Evolutionary conservation across 129 eudicot species (phyloP), one percentile per base, ranked within the genome.

Genomic region (Lactuca saligna): DNA sequence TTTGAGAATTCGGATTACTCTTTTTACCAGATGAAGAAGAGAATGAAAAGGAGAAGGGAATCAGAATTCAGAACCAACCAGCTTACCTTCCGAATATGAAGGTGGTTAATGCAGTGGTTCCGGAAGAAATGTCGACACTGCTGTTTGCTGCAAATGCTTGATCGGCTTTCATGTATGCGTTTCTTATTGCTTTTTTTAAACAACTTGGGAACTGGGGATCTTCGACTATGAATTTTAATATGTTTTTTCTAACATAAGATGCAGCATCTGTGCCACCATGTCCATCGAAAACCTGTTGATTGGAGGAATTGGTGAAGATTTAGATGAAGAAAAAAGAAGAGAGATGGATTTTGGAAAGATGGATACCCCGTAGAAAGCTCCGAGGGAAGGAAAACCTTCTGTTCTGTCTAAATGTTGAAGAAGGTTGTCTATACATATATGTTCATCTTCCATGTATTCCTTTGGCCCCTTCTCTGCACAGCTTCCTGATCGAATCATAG

Each of bases 251-350:
- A 29, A 85, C 74, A 71, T 78, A 92, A 38, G 75, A 76, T 31
- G 96, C 96, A 20, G 98, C 98, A 72, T 89, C 98, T 9, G 85
- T 89, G 15, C 98, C 98, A 59, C 96, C 96, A 83, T 92, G 98
- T 4, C 98, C 98, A 82, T 92, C 98, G 85, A 92, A 92, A 33
- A 92, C 98, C 98, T 92, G 78, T 66, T 39, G 25, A 57, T 2
- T 53, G 3, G 20, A 60, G 2, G 15, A 46, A 46, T 46, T 46
- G 51, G 51, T 46, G 15, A 0, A 10, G 12, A 3, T 10, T 46
- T 11, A 46, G 51, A 4, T 25, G 11, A 10, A 3, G 55, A 31
- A 7, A n/a, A 1, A 0, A 60, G 7, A 34, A 57, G 60, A 25
- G 29, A 57, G 61, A 13, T 13, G 57, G 32, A 39, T 64, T 17